Evolutionary conservation across 306 rosid species (phyloP), one percentile per base, ranked within the genome.

Genomic region (Mucuna pruriens): DNA sequence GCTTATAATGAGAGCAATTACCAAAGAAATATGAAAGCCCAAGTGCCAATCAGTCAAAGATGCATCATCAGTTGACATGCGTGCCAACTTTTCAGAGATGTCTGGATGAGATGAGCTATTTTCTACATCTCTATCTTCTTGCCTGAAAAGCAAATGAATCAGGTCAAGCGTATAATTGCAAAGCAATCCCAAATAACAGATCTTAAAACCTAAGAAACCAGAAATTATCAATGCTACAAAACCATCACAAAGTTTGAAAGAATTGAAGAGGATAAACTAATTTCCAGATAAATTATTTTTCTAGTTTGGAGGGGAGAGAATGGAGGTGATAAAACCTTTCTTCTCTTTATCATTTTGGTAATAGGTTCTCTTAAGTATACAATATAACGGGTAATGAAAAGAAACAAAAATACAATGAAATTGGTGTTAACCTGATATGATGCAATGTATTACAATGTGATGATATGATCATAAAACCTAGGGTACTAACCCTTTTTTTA

Each of bases 21-120:
- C 99, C 97, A 90, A 85, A 77, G 82, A 91, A 48, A 93, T 85
- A 87, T 95, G 97, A 88, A 95, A 95, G 45, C 99, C 99, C 86
- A 86, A 79, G 91, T 95, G 99, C 99, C 99, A 95, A 87, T 93
- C 98, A 55, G 94, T 84, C 81, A 90, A 84, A 79, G 97, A 90
- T 64, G 91, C 80, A 78, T 89, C 94, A 20, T 88, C 89, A 3
- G 90, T 88, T 65, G 99, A 91, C 85, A 95, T 76, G 67, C 84
- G 88, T 12, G 92, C 85, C 82, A 91, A 85, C 88, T 88, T 95
- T 73, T 88, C 98, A 61, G 98, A 84, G 60, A 87, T 82, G 42
- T 89, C 98, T 44, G 79, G 79, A 77, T 80, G 82, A 81, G 94
- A 85, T 66, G 93, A 84, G 48, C 90, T 88, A 61, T 71, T 90